Conservation (phyloP, 148 eudicot species). For the Arctostaphylos glauca region DNA sequence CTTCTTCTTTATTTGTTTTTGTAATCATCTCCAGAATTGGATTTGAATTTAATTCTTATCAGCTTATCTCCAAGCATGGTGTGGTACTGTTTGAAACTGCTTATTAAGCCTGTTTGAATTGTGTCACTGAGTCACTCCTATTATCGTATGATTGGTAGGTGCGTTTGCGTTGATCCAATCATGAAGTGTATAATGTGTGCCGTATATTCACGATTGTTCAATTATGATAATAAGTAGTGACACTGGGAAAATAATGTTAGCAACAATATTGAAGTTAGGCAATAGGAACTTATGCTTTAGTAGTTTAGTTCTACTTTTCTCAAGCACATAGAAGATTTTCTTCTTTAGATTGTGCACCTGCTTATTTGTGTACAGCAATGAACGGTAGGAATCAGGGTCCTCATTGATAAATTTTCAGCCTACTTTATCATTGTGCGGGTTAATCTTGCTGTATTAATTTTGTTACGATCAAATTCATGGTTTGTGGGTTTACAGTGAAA, state of each 20-base stretch:
- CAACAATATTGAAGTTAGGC: too few species aligned
- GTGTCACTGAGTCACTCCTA: too few species aligned
- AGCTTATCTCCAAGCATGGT: background rate
- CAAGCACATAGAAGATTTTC: too few species aligned
- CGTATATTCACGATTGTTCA: too few species aligned
- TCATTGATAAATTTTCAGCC: background rate
- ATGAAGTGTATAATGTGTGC: too few species aligned
- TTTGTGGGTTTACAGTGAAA: background rate
- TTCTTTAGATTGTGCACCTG: too few species aligned
- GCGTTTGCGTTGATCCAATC: too few species aligned
- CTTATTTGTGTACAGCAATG: background rate
- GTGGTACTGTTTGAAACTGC: background rate
- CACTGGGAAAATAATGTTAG: too few species aligned
- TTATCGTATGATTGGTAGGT: too few species aligned
- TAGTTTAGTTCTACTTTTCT: too few species aligned
- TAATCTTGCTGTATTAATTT: background rate
- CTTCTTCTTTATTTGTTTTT: background rate
- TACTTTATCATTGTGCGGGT: background rate
- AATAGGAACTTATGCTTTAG: too few species aligned
- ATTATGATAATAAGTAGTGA: too few species aligned
- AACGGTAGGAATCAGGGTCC: background rate
- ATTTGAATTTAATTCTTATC: background rate
- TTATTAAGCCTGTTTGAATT: background rate
- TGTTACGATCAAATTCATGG: background rate
- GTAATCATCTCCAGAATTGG: background rate